Base-by-base conservation (phyloP, 495 filamentous ascomycete species). In the Aspergillus olivimuriae region DNA sequence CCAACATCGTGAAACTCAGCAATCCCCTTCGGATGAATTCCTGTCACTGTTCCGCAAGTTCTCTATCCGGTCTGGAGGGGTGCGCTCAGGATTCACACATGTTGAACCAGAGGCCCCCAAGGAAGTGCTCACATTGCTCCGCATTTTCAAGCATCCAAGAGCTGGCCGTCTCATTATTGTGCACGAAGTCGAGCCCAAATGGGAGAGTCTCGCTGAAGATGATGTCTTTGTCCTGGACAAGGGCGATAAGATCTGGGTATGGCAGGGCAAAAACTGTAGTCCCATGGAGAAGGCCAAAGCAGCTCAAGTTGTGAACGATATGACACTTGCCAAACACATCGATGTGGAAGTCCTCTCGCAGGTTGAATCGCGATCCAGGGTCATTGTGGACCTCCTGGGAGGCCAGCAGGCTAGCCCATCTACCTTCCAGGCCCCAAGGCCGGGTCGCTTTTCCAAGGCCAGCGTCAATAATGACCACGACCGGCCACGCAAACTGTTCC, bases 241-340 rank as follows among this genome's bases (percentile, higher is more conserved):
- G 23, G 71, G 73, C 22, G 61, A 76, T 18, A 80, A 80, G 60
- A 78, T 81, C 52, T 81, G 72, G 71, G 76, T 80, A 9, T 83
- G 79, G 79, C 79, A 83, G 62, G 79, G 79, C 24, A 71, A 67
- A 53, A 72, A 65, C 23, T 80, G 76, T 48, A 76, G 73, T 34
- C 79, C 78, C 0, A 81, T 81, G 76, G 79, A 83, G 44, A 83
- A 80, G 58, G 72, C 68, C 7, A 79, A 78, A 63, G 77, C 78
- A 0, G 78, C 79, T 0, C 78, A 80, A 46, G 76, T 81, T 12
- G 76, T 83, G 4, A 68, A 77, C 50, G 77, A 83, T 39, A 63
- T 81, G 70, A 80, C 73, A 0, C 55, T 73, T 4, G 77, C 76
- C 6, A 81, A 79, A 47, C 78, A 81, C 48, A 52, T 76, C 26